Percentiles rank a stretch among this genome's conserved stretches.
Evolutionary conservation across 306 rosid species (phyloP).

Genomic region (Vigna unguiculata): DNA sequence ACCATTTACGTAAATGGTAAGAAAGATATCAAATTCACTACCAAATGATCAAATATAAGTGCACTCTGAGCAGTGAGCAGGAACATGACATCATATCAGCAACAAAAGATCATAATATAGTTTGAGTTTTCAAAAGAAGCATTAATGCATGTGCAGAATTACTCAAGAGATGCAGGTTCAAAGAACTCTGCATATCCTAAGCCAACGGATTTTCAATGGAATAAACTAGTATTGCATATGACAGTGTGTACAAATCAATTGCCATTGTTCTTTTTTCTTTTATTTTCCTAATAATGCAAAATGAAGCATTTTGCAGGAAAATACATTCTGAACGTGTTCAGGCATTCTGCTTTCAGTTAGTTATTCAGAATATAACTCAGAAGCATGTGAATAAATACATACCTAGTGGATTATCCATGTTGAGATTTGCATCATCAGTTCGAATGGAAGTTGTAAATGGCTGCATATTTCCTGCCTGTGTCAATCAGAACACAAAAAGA

Average conservation of each 20-base stretch:
- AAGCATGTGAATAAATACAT: conserved; percentile 35
- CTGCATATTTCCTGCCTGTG: conserved; percentile 60
- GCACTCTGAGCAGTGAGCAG: neutral
- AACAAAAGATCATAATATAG: neutral
- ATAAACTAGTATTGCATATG: neutral
- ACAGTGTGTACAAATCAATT: neutral
- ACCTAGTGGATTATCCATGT: conserved; percentile 59
- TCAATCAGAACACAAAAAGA: conserved; percentile 36
- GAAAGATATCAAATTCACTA: neutral
- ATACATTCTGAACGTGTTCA: neutral
- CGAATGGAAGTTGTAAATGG: conserved; percentile 46
- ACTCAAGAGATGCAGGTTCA: neutral
- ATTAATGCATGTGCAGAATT: neutral
- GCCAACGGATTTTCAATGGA: neutral
- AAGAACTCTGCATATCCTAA: neutral
- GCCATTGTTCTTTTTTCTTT: neutral
- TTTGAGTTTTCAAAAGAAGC: conserved; percentile 11
- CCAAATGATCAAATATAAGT: neutral
- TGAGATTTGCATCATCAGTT: conserved; percentile 36
- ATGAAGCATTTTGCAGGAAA: neutral
- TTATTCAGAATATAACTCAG: conserved; percentile 16
- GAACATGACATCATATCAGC: neutral
- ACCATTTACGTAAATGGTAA: neutral
- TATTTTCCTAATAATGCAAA: neutral
- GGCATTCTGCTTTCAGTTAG: conserved; percentile 7